Conservation (phyloP, 1,139 yeast genomes). For the Candida freyschussii region DNA sequence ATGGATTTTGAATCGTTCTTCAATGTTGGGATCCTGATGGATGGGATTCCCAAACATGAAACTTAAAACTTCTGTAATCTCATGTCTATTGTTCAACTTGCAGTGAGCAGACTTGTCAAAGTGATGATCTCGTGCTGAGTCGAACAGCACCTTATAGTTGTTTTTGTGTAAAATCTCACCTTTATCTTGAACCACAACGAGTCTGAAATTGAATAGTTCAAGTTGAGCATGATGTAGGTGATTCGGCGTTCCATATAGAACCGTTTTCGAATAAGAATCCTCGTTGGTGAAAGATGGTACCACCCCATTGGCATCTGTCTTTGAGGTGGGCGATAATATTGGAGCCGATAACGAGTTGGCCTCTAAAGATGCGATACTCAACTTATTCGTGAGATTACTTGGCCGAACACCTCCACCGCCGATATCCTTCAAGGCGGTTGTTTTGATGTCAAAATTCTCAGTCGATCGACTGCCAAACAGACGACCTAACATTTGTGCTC, state of each 20-base stretch:
- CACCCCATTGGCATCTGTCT: background rate
- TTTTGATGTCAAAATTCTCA: constrained; percentile 1
- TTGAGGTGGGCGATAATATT: too few species aligned
- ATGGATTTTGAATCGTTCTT: constrained; percentile 17
- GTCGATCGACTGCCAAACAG: constrained; percentile 1
- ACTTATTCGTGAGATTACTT: background rate
- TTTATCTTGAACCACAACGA: constrained; percentile 32
- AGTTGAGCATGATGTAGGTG: constrained; percentile 7
- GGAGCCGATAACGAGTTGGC: background rate
- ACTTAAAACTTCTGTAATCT: constrained; percentile 19
- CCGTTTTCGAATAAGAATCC: constrained; percentile 23
- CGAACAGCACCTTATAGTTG: constrained; percentile 30
- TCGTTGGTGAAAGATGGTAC: constrained; percentile 16
- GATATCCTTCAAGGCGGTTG: background rate
- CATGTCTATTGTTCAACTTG: constrained; percentile 20
- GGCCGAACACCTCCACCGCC: background rate
- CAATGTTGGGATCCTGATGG: constrained; percentile 22
- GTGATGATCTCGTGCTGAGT: constrained; percentile 26
- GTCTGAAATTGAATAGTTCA: constrained; percentile 25
- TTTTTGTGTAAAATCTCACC: constrained; percentile 32
- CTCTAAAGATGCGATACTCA: background rate
- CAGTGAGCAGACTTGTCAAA: constrained; percentile 10
- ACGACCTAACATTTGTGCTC: constrained; percentile 2
- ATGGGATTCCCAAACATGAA: constrained; percentile 24
- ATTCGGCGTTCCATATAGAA: constrained; percentile 23